Conservation (phyloP, 208 protist genomes). For the Leishmania lainsoni region DNA sequence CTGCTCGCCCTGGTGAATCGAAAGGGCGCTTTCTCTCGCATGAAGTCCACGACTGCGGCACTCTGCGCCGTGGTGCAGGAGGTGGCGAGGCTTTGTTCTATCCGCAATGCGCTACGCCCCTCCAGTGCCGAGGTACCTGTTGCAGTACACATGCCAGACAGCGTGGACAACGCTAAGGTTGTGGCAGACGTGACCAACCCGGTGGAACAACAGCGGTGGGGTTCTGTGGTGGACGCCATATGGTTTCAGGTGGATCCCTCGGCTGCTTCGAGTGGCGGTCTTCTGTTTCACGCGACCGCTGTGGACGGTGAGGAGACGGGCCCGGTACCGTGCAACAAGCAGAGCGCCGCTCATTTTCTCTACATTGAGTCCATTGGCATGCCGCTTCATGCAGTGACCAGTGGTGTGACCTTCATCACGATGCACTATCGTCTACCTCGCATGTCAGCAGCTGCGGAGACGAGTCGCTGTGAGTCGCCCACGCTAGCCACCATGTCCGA, state of each 20-base stretch:
- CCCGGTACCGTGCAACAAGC: slow-evolving; percentile 4
- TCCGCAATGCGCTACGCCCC: slow-evolving; percentile 10
- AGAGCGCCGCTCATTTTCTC: slow-evolving; percentile 40
- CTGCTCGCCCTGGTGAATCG: slow-evolving; percentile 18
- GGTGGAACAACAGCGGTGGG: slow-evolving; percentile 59
- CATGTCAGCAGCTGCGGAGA: slow-evolving; percentile 25
- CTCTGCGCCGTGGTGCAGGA: slow-evolving; percentile 38
- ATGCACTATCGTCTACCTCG: slow-evolving; percentile 33
- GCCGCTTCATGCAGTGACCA: slow-evolving; percentile 15
- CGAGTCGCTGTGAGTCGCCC: slow-evolving; percentile 26
- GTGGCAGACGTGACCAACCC: slow-evolving; percentile 36
- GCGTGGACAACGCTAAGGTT: slow-evolving; percentile 25
- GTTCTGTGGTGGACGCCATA: slow-evolving; percentile 63
- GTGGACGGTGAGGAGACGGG: slow-evolving; percentile 4
- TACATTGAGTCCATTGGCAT: slow-evolving; percentile 40
- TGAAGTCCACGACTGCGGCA: slow-evolving; percentile 24
- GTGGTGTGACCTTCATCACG: slow-evolving; percentile 2
- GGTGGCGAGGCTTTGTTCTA: slow-evolving; percentile 26
- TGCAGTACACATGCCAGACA: slow-evolving; percentile 31
- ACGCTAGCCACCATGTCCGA: slow-evolving; percentile 15
- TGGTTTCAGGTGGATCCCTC: slow-evolving; percentile 76
- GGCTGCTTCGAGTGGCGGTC: slow-evolving; percentile 44
- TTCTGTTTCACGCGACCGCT: slow-evolving; percentile 33
- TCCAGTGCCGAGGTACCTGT: slow-evolving; percentile 31
- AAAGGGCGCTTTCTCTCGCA: not conserved